These are phyloP conservation scores for Sordariomycetes sp. DNA, from an alignment of 2,329 filamentous ascomycete species.

Conservation along the genomic window DNA sequence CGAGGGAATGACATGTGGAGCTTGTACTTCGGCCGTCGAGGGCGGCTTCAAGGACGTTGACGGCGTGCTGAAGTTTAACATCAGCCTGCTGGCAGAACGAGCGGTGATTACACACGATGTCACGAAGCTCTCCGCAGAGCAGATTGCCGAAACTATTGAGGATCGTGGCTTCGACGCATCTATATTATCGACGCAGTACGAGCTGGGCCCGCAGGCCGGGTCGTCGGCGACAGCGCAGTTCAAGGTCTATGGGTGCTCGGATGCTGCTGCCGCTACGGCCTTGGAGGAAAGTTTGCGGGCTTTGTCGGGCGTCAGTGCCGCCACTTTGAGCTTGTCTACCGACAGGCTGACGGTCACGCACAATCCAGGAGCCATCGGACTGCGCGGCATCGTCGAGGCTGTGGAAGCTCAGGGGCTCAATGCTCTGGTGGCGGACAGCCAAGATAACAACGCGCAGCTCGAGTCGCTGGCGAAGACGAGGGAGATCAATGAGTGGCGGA, in stretches of 20 bases:
- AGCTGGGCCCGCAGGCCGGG: conserved; percentile 43
- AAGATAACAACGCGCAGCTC: conserved; percentile 94
- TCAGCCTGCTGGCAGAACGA: conserved; percentile 86
- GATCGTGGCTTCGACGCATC: conserved; percentile 82
- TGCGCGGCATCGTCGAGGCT: conserved; percentile 72
- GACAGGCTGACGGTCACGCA: conserved; percentile 68
- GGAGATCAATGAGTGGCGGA: conserved; percentile 89
- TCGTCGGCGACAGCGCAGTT: conserved; percentile 56
- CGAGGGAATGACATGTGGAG: conserved; percentile 95
- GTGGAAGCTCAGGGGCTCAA: conserved; percentile 82
- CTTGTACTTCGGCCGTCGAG: conserved; percentile 89
- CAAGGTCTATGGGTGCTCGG: conserved; percentile 72
- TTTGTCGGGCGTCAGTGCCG: conserved; percentile 65
- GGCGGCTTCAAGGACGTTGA: conserved; percentile 68
- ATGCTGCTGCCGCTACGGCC: conserved; percentile 60
- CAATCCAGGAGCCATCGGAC: conserved; percentile 60
- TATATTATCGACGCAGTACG: conserved; percentile 66
- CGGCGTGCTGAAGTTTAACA: conserved; percentile 83
- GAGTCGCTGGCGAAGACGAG: conserved; percentile 94
- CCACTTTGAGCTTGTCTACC: conserved; percentile 62
- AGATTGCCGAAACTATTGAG: conserved; percentile 77
- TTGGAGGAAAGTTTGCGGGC: conserved; percentile 61
- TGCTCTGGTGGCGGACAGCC: conserved; percentile 78
- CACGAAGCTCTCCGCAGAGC: conserved; percentile 57
- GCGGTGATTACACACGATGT: conserved; percentile 82